These are phyloP conservation scores for Aspergillus sclerotioniger DNA, from an alignment of 495 filamentous ascomycete genomes.

Conservation along the genomic window DNA sequence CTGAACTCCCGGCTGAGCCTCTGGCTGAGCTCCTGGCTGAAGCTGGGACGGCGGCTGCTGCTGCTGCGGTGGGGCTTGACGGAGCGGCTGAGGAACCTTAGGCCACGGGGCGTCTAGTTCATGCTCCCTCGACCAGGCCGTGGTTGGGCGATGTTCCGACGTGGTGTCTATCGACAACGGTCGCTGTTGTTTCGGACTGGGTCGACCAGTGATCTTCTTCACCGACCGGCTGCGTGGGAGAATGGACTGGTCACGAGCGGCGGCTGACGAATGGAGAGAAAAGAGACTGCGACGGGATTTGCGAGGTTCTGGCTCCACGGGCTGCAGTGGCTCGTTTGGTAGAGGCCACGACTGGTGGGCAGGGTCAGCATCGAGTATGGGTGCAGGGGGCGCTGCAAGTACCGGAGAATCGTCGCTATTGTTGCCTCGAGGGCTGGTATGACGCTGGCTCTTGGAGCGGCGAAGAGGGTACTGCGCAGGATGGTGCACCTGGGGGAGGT, in stretches of 20 bases:
- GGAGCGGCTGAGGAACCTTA: constrained; percentile 1
- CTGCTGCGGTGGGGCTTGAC: constrained; percentile 4
- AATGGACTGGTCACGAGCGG: constrained; percentile 14
- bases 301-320: constrained; percentile 18
- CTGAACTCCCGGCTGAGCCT: too few species aligned
- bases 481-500: constrained; percentile 13
- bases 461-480: constrained; percentile 23
- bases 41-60: constrained; percentile 3
- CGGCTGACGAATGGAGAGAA: constrained; percentile 21
- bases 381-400: constrained; percentile 13
- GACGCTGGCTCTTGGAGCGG: constrained; percentile 34
- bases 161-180: constrained; percentile 16
- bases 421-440: constrained; percentile 8
- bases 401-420: constrained; percentile 13
- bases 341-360: constrained; percentile 20
- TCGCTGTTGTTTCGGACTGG: constrained; percentile 4
- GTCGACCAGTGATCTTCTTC: constrained; percentile 12
- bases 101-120: constrained; percentile 6
- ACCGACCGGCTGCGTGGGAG: constrained; percentile 22
- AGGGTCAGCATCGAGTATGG: constrained; percentile 23
- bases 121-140: constrained; percentile 12
- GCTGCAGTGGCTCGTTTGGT: constrained; percentile 12
- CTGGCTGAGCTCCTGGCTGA: background rate
- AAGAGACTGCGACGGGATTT: constrained; percentile 24
- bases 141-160: constrained; percentile 4